Conservation (phyloP, 108 stramenopile species). For the Skeletonema marinoi region DNA sequence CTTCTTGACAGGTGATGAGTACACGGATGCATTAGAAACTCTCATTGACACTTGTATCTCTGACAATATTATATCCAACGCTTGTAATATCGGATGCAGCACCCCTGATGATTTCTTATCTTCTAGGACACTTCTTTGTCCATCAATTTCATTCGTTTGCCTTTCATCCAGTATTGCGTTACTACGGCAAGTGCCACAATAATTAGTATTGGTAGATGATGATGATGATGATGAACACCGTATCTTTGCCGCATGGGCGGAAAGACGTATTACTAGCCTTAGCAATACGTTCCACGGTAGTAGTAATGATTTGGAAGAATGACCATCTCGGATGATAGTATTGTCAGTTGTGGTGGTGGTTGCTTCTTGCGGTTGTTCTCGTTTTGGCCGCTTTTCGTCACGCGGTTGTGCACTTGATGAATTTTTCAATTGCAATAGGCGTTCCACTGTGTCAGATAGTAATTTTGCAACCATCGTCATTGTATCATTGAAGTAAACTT, state of each 20-base stretch:
- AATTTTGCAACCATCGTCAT: background rate
- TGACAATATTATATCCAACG: conserved; percentile 19
- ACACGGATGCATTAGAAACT: background rate
- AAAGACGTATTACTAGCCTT: conserved; percentile 33
- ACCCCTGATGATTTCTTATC: background rate
- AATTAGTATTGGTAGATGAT: background rate
- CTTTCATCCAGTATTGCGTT: background rate
- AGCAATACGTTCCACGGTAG: conserved; percentile 47
- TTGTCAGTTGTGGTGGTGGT: background rate
- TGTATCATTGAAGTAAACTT: background rate
- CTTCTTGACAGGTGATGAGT: background rate
- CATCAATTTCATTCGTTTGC: background rate
- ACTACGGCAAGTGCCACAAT: background rate
- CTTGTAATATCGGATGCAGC: conserved; percentile 30
- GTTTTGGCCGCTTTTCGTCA: background rate
- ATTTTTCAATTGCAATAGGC: background rate
- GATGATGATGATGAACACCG: background rate
- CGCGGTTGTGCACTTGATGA: background rate
- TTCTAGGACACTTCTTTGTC: background rate
- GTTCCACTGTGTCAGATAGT: background rate
- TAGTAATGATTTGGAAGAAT: background rate
- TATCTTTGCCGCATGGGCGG: conserved; percentile 21
- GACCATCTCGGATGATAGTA: background rate
- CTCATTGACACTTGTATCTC: conserved; percentile 21
- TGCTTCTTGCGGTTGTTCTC: background rate